Percentiles rank a stretch among this genome's conserved stretches.
phyloP scores from a whole-genome alignment of 1,139 yeast species.

The Saccharomycopsis hybrid region DNA sequence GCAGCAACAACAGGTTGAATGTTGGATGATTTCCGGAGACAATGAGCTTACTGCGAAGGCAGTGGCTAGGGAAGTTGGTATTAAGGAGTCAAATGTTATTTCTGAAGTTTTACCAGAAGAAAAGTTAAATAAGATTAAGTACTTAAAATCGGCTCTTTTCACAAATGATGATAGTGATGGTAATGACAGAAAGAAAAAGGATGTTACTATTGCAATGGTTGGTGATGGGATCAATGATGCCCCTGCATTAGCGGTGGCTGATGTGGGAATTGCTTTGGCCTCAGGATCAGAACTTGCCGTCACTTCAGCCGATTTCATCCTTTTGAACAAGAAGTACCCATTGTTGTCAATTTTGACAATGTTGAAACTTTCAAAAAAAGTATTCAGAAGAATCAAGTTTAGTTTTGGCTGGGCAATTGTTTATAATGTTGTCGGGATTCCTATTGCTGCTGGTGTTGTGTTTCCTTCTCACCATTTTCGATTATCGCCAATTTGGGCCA shows the following conservation, averaged over 20 bases:
- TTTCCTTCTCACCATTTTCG: conserved; percentile 48
- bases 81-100: conserved; percentile 45
- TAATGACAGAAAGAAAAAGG: conserved; percentile 20
- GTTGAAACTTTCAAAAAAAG: conserved; percentile 40
- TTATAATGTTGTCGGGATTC: conserved; percentile 49
- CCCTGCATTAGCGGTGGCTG: conserved; percentile 54
- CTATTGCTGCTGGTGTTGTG: conserved; percentile 60
- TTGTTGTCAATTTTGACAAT: conserved; percentile 43
- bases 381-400: conserved; percentile 47
- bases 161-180: conserved; percentile 16
- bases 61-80: conserved; percentile 60
- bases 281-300: conserved; percentile 56
- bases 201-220: conserved; percentile 44
- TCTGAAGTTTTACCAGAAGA: conserved; percentile 72
- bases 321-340: conserved; percentile 42
- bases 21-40: conserved; percentile 48
- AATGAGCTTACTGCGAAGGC: conserved; percentile 53
- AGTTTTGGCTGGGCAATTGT: conserved; percentile 51
- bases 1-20: conserved; percentile 40
- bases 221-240: conserved; percentile 65
- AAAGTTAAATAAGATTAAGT: conserved; percentile 53
- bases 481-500: conserved; percentile 58
- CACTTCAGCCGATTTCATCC: conserved; percentile 51
- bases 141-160: conserved; percentile 38
- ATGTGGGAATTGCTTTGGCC: conserved; percentile 53